Evolutionary conservation across 169 alveolate species (phyloP), one percentile per base, ranked within the genome.

Genomic region (Ichthyophthirius multifiliis): DNA sequence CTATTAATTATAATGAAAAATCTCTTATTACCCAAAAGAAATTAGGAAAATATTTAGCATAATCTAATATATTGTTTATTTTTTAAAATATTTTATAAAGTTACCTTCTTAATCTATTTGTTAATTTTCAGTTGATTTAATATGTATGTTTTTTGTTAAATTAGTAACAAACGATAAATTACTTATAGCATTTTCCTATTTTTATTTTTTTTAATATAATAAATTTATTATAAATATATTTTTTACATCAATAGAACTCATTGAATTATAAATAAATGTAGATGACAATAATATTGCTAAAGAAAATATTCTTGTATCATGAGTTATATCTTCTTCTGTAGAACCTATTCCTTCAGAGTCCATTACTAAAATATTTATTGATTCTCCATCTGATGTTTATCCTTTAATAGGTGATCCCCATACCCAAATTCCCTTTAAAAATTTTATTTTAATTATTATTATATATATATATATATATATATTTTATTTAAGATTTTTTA

Each of bases 11-110:
- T 13, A 90, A 82, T 20, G 92, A 86, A 74, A 93, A 90, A 82
- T 90, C 97, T 74, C 95, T 87, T 12, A 93, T 90, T n/a, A 93
- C 95, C 95, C 97, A 90, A 84, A 89, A 81, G 74, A 93, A 93
- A 30, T 89, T 18, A 20, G 95, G 97, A 76, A 93, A 87, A 74
- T 93, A 87, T 41, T 64, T 20, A 3, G 94, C 83, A 31, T 83
- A 86, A 34, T 93, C n/a, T n/a, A n/a, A n/a, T n/a, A n/a, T n/a
- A n/a, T n/a, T n/a, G n/a, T n/a, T n/a, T n/a, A n/a, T n/a, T n/a
- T n/a, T n/a, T n/a, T n/a, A n/a, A n/a, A n/a, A n/a, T n/a, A n/a
- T n/a, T n/a, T n/a, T n/a, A n/a, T 27, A 46, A 46, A 16, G n/a
- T n/a, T n/a, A n/a, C n/a, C 95, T 34, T 87, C 86, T 34, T 75